A percentile compares a stretch with the other conserved stretches of the same genome.
Evolutionary conservation across 225 moss, liverwort and hornwort species (phyloP).

Genomic region (Pseudoscleropodium purum): DNA sequence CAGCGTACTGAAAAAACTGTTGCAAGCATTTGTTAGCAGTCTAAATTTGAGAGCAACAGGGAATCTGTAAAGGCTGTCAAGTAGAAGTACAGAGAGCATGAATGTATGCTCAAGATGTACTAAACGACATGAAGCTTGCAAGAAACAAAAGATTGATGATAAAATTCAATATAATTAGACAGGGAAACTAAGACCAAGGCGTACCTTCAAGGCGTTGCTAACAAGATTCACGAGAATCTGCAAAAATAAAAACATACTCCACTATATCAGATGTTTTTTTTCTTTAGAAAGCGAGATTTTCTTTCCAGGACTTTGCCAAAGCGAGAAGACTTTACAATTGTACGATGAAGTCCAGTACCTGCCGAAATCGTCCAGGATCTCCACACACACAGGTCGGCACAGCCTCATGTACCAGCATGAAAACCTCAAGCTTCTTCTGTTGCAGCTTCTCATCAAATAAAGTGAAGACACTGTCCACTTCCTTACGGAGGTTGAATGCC

Average conservation of each 20-base stretch:
- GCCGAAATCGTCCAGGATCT: slow-evolving; percentile 88
- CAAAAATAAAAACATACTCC: background rate
- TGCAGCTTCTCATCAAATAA: slow-evolving; percentile 82
- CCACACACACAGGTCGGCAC: slow-evolving; percentile 64
- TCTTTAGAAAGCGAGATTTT: background rate
- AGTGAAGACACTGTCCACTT: slow-evolving; percentile 71
- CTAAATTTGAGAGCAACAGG: background rate
- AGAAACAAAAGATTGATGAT: background rate
- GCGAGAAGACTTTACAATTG: background rate
- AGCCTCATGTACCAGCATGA: slow-evolving; percentile 66
- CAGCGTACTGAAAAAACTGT: background rate
- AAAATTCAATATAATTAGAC: background rate
- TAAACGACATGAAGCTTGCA: background rate
- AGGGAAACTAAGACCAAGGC: background rate
- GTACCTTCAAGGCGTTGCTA: slow-evolving; percentile 80
- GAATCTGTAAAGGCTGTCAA: background rate
- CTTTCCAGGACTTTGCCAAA: background rate
- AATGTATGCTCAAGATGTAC: background rate
- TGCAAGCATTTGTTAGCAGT: background rate
- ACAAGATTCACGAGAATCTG: slow-evolving; percentile 86
- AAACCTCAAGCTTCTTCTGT: slow-evolving; percentile 70
- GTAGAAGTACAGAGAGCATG: background rate
- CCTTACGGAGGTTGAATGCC: slow-evolving; percentile 68
- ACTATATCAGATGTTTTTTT: background rate
- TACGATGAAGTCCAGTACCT: slow-evolving; percentile 26